Conservation (phyloP, 345 rosid species). For the Gossypium thurberi region DNA sequence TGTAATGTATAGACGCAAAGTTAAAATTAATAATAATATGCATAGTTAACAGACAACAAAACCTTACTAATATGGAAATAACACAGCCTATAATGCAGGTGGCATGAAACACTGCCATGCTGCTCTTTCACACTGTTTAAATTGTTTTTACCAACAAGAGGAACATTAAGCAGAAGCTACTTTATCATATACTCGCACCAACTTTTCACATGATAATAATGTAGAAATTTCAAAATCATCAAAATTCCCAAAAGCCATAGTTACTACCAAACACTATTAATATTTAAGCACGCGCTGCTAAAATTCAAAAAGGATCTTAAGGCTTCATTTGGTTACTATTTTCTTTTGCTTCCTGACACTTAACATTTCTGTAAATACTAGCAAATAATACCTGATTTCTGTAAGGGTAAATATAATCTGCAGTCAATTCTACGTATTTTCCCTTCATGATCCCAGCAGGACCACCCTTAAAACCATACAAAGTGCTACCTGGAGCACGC, state of each 20-base stretch:
- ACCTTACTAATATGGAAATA: not conserved
- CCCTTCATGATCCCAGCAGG: slow-evolving; percentile 98
- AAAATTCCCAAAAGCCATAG: not conserved
- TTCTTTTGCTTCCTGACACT: not conserved
- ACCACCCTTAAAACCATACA: slow-evolving; percentile 92
- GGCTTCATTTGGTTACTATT: not conserved
- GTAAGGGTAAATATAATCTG: slow-evolving; percentile 70
- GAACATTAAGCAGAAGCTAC: not conserved
- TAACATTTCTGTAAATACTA: not conserved
- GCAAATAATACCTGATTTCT: slow-evolving; percentile 67
- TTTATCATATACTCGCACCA: not conserved
- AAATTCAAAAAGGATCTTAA: not conserved
- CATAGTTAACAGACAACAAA: not conserved
- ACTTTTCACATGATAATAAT: not conserved
- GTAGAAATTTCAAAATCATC: not conserved
- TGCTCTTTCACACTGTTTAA: not conserved
- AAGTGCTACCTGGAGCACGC: slow-evolving; percentile 56
- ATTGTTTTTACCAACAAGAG: not conserved
- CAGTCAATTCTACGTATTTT: slow-evolving; percentile 62
- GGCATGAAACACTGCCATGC: not conserved
- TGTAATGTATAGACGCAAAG: not conserved
- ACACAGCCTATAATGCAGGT: not conserved
- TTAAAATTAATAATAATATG: not conserved
- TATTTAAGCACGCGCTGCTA: not conserved
- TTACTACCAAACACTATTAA: not conserved